Evolutionary conservation across 306 rosid species (phyloP), one percentile per base, ranked within the genome.

Genomic region (Lathyrus tuberosus): DNA sequence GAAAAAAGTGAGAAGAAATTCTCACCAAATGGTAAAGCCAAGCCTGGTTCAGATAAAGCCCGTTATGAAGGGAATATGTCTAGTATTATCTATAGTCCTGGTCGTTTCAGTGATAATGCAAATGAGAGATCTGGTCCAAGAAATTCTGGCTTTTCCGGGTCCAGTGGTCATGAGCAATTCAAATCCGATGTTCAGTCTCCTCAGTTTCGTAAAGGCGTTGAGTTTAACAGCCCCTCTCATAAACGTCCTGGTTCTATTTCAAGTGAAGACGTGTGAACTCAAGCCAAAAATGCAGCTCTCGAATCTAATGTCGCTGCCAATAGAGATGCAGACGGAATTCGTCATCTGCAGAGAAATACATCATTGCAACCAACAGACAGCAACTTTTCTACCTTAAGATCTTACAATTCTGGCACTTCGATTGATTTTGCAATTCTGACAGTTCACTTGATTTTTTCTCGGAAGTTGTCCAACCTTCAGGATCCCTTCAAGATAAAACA

Each of bases 21-120:
- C n/a, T n/a, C n/a, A n/a, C n/a, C n/a, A n/a, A n/a, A n/a, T n/a
- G n/a, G n/a, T n/a, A n/a, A n/a, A n/a, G n/a, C n/a, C n/a, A 92
- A 88, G 82, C 91, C 96, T 72, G 96, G 98, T 62, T 90, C 98
- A 20, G 98, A 92, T 72, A 80, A 86, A 73, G 96, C 83, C 65
- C 84, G 80, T 57, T 85, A 88, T 77, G 98, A 86, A 58, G 93
- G 91, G 77, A 92, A 92, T 62, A 68, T 86, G 67, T 82, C 96
- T 51, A 72, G 85, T 77, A 82, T 87, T 57, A 79, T 82, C 46
- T 84, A 79, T 74, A 90, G 96, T 84, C 96, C 96, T 59, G 90
- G 89, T 61, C 88, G 81, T 67, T 74, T 82, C 43, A 86, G 91
- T 70, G 98, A 88, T 38, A 86, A 85, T 42, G 89, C 89, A 24